These are phyloP conservation scores for Termitomyces sp. DNA, from an alignment of 768 basidiomycete species.

Conservation along the genomic window DNA sequence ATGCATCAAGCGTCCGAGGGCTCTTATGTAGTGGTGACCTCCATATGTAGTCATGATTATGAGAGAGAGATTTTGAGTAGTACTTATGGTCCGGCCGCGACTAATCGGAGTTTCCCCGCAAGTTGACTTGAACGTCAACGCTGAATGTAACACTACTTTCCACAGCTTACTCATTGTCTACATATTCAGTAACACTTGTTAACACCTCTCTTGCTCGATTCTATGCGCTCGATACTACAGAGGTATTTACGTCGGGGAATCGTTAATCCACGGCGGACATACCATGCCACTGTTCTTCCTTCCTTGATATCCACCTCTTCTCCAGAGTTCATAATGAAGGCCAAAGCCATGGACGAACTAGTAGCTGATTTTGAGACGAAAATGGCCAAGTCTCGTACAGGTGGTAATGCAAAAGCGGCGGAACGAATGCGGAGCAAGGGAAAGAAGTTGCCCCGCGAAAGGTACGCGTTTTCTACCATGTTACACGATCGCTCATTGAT, in stretches of 20 bases:
- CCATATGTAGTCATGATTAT: too few species aligned
- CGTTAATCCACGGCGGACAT: constrained; percentile 30
- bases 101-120: constrained; percentile 20
- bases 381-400: constrained; percentile 54
- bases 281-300: constrained; percentile 74
- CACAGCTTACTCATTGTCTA: not conserved
- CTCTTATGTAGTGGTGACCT: too few species aligned
- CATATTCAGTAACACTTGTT: not conserved
- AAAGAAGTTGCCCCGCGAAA: constrained; percentile 80
- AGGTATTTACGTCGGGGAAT: constrained; percentile 13
- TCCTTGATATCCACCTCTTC: constrained; percentile 65
- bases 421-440: constrained; percentile 74
- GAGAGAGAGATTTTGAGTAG: not conserved
- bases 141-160: constrained; percentile 3
- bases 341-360: constrained; percentile 66
- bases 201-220: not conserved
- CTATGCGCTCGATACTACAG: constrained; percentile 18
- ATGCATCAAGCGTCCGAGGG: too few species aligned
- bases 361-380: constrained; percentile 63
- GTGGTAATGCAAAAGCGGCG: constrained; percentile 73
- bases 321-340: constrained; percentile 67
- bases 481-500: not conserved
- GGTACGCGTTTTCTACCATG: constrained; percentile 40
- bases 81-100: not conserved
- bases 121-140: constrained; percentile 1